Conservation (phyloP, 257 asterid genomes). For the Euphrasia confusa region DNA sequence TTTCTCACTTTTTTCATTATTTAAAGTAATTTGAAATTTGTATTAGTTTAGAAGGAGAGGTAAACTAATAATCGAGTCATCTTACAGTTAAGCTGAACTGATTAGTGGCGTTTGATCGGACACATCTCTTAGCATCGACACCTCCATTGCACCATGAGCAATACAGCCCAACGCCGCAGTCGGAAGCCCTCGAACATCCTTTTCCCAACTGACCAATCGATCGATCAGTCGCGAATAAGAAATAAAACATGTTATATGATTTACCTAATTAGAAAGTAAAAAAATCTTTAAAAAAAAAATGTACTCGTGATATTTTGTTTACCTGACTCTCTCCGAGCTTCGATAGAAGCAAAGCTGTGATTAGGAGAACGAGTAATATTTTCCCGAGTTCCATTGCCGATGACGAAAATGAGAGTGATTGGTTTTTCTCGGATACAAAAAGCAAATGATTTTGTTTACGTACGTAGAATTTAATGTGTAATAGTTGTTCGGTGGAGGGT, state of each 20-base stretch:
- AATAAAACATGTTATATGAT: too few species aligned
- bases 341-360: constrained; percentile 23
- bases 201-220: constrained; percentile 38
- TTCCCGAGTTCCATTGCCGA: constrained; percentile 21
- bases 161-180: constrained; percentile 56
- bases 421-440: too few species aligned
- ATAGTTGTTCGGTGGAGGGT: too few species aligned
- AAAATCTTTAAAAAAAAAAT: too few species aligned
- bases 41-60: too few species aligned
- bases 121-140: constrained; percentile 47
- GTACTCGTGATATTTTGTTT: too few species aligned
- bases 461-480: too few species aligned
- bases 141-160: constrained; percentile 50
- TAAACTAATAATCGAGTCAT: too few species aligned
- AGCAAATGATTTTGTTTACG: too few species aligned
- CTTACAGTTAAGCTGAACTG: constrained; percentile 37
- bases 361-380: background rate
- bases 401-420: background rate
- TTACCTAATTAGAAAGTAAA: too few species aligned
- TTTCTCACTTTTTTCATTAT: too few species aligned
- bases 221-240: background rate
- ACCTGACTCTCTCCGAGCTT: background rate
- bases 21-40: too few species aligned
- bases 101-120: constrained; percentile 61
- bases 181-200: constrained; percentile 43